phyloP scores from a whole-genome alignment of 768 basidiomycete species.

The Pulveroboletus ravenelii region DNA sequence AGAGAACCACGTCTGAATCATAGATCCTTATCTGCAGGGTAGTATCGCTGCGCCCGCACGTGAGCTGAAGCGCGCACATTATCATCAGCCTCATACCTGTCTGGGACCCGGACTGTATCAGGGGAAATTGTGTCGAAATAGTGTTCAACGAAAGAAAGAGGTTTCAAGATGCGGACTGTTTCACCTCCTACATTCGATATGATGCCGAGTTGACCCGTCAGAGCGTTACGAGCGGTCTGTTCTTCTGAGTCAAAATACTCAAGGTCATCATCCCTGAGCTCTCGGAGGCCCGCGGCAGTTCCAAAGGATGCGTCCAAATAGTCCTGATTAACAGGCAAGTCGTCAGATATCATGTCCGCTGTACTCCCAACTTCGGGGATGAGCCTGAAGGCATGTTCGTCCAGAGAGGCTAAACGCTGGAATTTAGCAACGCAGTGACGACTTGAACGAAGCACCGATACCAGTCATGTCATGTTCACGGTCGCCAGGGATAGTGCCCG shows the following conservation, averaged over 20 bases:
- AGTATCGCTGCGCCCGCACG: slow-evolving; percentile 41
- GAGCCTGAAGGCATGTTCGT: slow-evolving; percentile 74
- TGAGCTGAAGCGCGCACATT: slow-evolving; percentile 3
- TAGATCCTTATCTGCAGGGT: slow-evolving; percentile 51
- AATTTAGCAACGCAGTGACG: slow-evolving; percentile 1
- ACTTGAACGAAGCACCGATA: slow-evolving; percentile 6
- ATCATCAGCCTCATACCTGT: slow-evolving; percentile 39
- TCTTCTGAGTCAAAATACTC: slow-evolving; percentile 54
- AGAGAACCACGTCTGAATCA: slow-evolving; percentile 59
- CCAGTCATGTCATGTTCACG: slow-evolving; percentile 26
- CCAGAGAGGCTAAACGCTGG: slow-evolving; percentile 55
- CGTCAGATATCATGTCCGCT: slow-evolving; percentile 88
- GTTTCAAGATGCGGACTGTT: slow-evolving; percentile 73
- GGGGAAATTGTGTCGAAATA: slow-evolving; percentile 66
- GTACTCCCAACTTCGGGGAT: slow-evolving; percentile 73
- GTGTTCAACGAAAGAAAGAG: slow-evolving; percentile 66
- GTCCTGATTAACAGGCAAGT: slow-evolving; percentile 83
- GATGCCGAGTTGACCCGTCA: slow-evolving; percentile 34
- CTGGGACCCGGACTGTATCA: slow-evolving; percentile 41
- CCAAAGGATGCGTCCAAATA: slow-evolving; percentile 85
- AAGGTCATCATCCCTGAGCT: slow-evolving; percentile 66
- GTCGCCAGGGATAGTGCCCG: slow-evolving; percentile 4
- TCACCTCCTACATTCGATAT: slow-evolving; percentile 73
- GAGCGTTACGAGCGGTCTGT: slow-evolving; percentile 9
- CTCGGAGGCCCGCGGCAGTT: slow-evolving; percentile 69